Percentiles rank a stretch among this genome's conserved stretches.
phyloP scores from a whole-genome alignment of 2,329 filamentous ascomycete genomes.

The Phaeophleospora eucalypticola region DNA sequence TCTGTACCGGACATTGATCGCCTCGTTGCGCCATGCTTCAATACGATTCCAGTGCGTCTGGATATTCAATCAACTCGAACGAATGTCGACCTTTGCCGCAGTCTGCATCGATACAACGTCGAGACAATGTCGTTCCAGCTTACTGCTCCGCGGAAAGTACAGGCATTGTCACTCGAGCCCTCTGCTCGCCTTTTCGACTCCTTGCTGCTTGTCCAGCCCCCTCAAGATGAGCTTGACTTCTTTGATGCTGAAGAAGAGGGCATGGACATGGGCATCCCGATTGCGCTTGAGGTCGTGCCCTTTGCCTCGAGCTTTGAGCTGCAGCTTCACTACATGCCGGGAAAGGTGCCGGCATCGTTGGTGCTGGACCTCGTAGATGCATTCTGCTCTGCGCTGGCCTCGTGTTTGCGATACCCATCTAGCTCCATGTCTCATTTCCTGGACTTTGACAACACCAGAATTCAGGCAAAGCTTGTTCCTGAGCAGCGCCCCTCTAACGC shows the following conservation, averaged over 20 bases:
- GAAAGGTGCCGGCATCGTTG: constrained; percentile 56
- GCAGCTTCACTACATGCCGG: constrained; percentile 47
- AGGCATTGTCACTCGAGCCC: constrained; percentile 44
- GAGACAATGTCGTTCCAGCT: constrained; percentile 66
- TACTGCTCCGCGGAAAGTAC: constrained; percentile 68
- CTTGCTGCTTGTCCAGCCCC: constrained; percentile 72
- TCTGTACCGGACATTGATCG: constrained; percentile 62
- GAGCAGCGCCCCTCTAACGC: not conserved
- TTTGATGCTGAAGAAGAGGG: constrained; percentile 54
- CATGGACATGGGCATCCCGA: constrained; percentile 63
- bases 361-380: constrained; percentile 23
- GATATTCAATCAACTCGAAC: constrained; percentile 47
- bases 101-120: constrained; percentile 59
- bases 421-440: constrained; percentile 22
- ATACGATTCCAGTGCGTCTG: constrained; percentile 71
- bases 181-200: constrained; percentile 69
- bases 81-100: constrained; percentile 56
- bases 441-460: constrained; percentile 10
- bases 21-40: constrained; percentile 87
- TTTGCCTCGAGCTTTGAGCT: constrained; percentile 48
- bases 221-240: constrained; percentile 45
- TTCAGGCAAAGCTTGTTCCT: constrained; percentile 17
- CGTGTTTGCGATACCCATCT: constrained; percentile 28
- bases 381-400: constrained; percentile 27
- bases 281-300: constrained; percentile 72